These are phyloP conservation scores for Thraustochytrium sp. DNA, from an alignment of 352 stramenopile genomes.

Conservation along the genomic window DNA sequence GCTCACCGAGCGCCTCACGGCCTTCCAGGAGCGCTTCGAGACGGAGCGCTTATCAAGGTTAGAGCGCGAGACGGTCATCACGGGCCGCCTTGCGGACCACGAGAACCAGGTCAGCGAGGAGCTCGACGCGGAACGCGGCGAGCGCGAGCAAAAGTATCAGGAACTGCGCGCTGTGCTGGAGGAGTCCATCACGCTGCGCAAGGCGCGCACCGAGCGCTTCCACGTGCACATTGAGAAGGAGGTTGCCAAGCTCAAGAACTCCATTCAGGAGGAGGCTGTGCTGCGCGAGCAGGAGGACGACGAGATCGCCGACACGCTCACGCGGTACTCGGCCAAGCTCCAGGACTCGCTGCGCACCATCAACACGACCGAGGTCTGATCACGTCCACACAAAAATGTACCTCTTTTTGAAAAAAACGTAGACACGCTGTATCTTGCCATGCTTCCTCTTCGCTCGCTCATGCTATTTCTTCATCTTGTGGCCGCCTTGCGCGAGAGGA, in stretches of 20 bases:
- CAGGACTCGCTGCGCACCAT: constrained; percentile 86
- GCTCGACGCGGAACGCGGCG: constrained; percentile 44
- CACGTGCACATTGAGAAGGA: constrained; percentile 56
- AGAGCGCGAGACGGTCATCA: constrained; percentile 52
- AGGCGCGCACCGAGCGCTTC: constrained; percentile 53
- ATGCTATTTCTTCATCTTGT: too few species aligned
- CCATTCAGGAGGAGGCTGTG: constrained; percentile 58
- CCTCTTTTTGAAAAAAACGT: background rate
- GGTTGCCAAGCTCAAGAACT: constrained; percentile 54
- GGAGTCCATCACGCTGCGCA: constrained; percentile 50
- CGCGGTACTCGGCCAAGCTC: constrained; percentile 82
- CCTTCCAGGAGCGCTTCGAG: constrained; percentile 67
- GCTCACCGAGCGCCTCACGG: constrained; percentile 72
- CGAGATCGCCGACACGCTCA: constrained; percentile 84
- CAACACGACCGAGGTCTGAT: constrained; percentile 62
- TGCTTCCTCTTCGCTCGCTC: too few species aligned
- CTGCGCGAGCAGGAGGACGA: constrained; percentile 80
- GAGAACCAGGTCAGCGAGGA: constrained; percentile 48
- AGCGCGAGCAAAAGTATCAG: constrained; percentile 44
- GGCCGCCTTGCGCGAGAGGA: background rate
- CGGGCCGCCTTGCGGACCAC: constrained; percentile 47
- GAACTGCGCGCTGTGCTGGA: constrained; percentile 50
- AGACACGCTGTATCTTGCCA: too few species aligned
- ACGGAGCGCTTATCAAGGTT: constrained; percentile 55
- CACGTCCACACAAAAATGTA: background rate